A percentile compares a stretch with the other conserved stretches of the same genome.
Conservation (phyloP, 2,329 filamentous ascomycete species). For the Didymella arachidicola region DNA sequence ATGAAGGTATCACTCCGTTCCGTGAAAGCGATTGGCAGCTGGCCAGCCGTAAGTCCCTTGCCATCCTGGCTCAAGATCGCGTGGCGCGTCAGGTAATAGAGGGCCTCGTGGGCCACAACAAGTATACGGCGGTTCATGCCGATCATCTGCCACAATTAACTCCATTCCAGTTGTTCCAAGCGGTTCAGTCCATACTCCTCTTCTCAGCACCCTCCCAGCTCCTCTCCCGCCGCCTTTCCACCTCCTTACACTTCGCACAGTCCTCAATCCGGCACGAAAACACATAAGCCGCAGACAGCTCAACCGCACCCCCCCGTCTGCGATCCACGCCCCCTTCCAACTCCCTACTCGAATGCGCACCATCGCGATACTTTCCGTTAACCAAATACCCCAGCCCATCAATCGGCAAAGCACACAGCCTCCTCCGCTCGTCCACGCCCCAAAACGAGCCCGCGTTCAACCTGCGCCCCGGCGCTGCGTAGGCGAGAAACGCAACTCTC, state of each 20-base stretch:
- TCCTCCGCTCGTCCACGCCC: background rate
- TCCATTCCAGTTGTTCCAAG: too few species aligned
- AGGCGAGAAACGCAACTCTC: background rate
- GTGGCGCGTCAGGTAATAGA: background rate
- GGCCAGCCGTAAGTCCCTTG: background rate
- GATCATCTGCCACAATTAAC: background rate
- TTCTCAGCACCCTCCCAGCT: too few species aligned
- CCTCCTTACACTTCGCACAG: background rate
- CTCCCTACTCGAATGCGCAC: background rate
- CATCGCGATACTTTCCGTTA: background rate
- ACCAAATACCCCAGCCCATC: background rate
- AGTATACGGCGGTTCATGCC: background rate
- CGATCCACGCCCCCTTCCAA: background rate
- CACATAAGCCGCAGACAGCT: background rate
- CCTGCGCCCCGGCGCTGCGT: background rate
- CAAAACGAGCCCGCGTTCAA: background rate
- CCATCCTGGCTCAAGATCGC: background rate
- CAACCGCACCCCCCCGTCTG: background rate
- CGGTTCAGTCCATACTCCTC: too few species aligned
- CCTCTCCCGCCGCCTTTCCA: background rate
- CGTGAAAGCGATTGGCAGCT: background rate
- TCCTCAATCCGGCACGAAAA: background rate
- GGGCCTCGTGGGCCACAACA: background rate
- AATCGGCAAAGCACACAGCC: background rate
- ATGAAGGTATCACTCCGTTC: too few species aligned